Conservation (phyloP, 495 filamentous ascomycete species). For the Diplogelasinospora grovesii region DNA sequence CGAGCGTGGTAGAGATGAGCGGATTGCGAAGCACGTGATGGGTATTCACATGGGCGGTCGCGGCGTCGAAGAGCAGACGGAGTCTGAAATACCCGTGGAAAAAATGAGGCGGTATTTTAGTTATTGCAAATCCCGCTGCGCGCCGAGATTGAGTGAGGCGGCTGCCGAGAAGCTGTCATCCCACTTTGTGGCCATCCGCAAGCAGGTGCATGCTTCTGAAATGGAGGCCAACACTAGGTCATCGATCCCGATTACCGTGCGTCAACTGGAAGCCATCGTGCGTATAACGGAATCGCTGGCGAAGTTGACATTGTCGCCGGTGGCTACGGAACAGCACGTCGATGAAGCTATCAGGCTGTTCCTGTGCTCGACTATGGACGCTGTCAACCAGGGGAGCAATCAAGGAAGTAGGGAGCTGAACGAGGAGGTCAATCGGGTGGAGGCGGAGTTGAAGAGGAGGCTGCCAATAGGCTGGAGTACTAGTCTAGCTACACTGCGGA, state of each 20-base stretch:
- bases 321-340: slow-evolving; percentile 86
- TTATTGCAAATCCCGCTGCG: slow-evolving; percentile 92
- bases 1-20: slow-evolving; percentile 81
- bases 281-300: slow-evolving; percentile 95
- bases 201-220: slow-evolving; percentile 88
- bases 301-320: slow-evolving; percentile 76
- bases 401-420: slow-evolving; percentile 80
- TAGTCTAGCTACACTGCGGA: slow-evolving; percentile 73
- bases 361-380: slow-evolving; percentile 96
- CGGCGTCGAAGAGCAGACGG: slow-evolving; percentile 72
- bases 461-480: slow-evolving; percentile 95
- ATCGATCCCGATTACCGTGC: slow-evolving; percentile 94
- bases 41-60: slow-evolving; percentile 91
- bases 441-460: slow-evolving; percentile 81
- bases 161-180: slow-evolving; percentile 95
- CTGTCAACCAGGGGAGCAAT: slow-evolving; percentile 79
- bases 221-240: slow-evolving; percentile 79
- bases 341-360: slow-evolving; percentile 98
- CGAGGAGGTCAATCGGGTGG: slow-evolving; percentile 80
- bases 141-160: slow-evolving; percentile 83
- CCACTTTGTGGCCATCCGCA: slow-evolving; percentile 94
- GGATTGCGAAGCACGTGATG: slow-evolving; percentile 95
- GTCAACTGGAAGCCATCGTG: slow-evolving; percentile 93
- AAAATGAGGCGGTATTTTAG: slow-evolving; percentile 98
- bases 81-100: slow-evolving; percentile 84